phyloP scores from a whole-genome alignment of 2,329 filamentous ascomycete species.

The Curvularia sp. region DNA sequence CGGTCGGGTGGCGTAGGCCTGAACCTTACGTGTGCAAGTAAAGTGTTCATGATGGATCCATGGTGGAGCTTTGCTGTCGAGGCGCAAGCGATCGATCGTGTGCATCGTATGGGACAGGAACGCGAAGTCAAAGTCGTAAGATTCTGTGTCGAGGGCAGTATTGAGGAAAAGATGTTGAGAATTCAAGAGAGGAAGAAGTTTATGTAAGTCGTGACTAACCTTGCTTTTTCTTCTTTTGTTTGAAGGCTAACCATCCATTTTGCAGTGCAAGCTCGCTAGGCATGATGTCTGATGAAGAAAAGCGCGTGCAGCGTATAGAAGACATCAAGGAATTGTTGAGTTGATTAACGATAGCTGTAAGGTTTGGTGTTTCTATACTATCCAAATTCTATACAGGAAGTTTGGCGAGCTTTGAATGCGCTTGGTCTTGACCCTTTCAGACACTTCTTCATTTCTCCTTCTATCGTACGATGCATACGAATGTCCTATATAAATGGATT shows the following conservation, averaged over 20 bases:
- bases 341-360: conserved; percentile 32
- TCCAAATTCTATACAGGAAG: not conserved
- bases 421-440: not conserved
- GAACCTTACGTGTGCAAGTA: conserved; percentile 85
- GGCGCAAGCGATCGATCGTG: conserved; percentile 95
- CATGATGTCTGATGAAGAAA: conserved; percentile 95
- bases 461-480: not conserved
- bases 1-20: conserved; percentile 92
- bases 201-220: conserved; percentile 67
- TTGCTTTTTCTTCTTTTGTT: not conserved
- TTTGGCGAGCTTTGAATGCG: not conserved
- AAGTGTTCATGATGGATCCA: conserved; percentile 99
- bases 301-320: conserved; percentile 86
- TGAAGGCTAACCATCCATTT: conserved; percentile 39
- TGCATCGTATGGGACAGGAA: conserved; percentile 95
- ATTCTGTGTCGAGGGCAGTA: conserved; percentile 88
- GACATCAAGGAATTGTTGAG: conserved; percentile 92
- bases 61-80: conserved; percentile 99
- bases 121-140: conserved; percentile 83
- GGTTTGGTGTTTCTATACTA: not conserved
- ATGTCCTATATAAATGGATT: not conserved
- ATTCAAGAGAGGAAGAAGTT: conserved; percentile 97
- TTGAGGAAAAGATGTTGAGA: conserved; percentile 92
- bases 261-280: conserved; percentile 87
- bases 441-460: not conserved